phyloP scores from a whole-genome alignment of 2,329 filamentous ascomycete genomes.

The Sordariomycetes sp. region DNA sequence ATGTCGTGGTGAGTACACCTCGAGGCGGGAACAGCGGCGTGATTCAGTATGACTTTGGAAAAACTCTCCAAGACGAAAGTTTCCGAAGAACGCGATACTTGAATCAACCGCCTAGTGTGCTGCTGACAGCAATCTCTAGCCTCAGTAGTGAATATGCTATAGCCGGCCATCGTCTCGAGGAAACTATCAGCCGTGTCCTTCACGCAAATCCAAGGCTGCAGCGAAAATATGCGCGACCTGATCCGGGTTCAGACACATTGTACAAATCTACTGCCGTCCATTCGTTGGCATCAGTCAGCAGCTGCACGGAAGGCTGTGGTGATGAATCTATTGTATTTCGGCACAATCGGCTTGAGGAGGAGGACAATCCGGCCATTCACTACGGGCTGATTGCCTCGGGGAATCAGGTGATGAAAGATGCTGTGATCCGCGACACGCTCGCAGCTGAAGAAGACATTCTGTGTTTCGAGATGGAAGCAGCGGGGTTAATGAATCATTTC shows the following conservation, averaged over 20 bases:
- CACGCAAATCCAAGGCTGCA: background rate
- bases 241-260: background rate
- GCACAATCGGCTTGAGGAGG: slow-evolving; percentile 17
- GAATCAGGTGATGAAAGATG: slow-evolving; percentile 26
- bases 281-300: background rate
- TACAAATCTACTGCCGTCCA: background rate
- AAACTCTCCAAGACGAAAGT: background rate
- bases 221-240: background rate
- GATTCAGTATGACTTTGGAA: slow-evolving; percentile 4
- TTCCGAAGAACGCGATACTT: background rate
- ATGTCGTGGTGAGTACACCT: slow-evolving; percentile 9
- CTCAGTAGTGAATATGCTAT: slow-evolving; percentile 5
- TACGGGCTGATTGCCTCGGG: slow-evolving; percentile 25
- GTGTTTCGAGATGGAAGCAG: slow-evolving; percentile 4
- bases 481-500: slow-evolving; percentile 14
- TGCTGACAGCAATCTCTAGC: background rate
- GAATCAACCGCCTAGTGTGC: background rate
- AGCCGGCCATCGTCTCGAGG: slow-evolving; percentile 10
- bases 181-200: background rate
- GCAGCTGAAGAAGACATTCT: slow-evolving; percentile 11
- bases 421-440: slow-evolving; percentile 20
- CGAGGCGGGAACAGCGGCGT: background rate
- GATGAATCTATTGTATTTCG: slow-evolving; percentile 19
- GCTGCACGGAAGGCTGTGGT: background rate
- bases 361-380: slow-evolving; percentile 12